Percentiles rank a stretch among this genome's conserved stretches.
These are phyloP conservation scores for Puccinia polysora DNA, from an alignment of 1,284 basidiomycete genomes.

Conservation along the genomic window DNA sequence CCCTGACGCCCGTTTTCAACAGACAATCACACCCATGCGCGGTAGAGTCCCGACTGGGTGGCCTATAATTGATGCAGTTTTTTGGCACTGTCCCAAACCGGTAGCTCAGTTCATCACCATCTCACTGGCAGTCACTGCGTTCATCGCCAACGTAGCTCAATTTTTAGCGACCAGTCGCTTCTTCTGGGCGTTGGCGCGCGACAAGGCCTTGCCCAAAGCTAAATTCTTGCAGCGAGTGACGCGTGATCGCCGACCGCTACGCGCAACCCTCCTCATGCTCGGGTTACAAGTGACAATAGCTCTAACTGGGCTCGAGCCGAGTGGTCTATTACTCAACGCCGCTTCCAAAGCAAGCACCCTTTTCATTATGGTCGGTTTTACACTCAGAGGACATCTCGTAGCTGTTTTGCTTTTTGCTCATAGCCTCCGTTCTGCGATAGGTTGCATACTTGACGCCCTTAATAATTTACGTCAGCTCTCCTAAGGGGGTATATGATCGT, in stretches of 20 bases:
- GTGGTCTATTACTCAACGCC: too few species aligned
- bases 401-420: too few species aligned
- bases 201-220: conserved; percentile 15
- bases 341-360: too few species aligned
- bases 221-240: conserved; percentile 19
- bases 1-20: not conserved
- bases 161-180: conserved; percentile 35
- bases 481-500: too few species aligned
- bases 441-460: too few species aligned
- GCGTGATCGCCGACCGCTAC: not conserved
- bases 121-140: conserved; percentile 4
- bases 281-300: not conserved
- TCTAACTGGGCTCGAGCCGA: not conserved
- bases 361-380: too few species aligned
- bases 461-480: too few species aligned
- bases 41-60: not conserved
- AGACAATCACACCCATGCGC: conserved; percentile 30
- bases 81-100: conserved; percentile 31
- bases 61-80: conserved; percentile 29
- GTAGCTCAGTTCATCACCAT: conserved; percentile 24
- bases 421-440: too few species aligned
- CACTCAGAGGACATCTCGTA: too few species aligned
- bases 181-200: conserved; percentile 42
- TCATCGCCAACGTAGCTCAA: conserved; percentile 28
- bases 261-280: conserved; percentile 22